A percentile compares a stretch with the other conserved stretches of the same genome.
Conservation (phyloP, 1,284 basidiomycete species). For the Ceratorhiza oryzae-sativae region DNA sequence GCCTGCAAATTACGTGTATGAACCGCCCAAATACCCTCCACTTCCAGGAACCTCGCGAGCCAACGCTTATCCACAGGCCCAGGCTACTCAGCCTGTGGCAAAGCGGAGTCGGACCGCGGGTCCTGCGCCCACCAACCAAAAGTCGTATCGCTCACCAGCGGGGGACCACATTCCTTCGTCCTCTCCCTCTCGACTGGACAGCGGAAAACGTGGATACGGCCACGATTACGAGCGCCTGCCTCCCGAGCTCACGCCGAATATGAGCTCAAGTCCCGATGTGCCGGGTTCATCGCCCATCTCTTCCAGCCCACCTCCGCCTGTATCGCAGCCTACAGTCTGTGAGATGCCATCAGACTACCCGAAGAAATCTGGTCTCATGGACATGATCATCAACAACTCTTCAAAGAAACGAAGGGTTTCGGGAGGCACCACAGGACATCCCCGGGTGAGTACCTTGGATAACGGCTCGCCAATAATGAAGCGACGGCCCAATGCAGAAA, state of each 20-base stretch:
- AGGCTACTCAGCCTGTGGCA: slow-evolving; percentile 1
- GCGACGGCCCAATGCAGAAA: slow-evolving; percentile 8
- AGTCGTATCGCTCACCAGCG: slow-evolving; percentile 18
- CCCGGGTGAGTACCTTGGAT: background rate
- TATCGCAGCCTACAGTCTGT: background rate
- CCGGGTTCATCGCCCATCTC: slow-evolving; percentile 30
- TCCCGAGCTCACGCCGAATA: slow-evolving; percentile 24
- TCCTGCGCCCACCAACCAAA: slow-evolving; percentile 17
- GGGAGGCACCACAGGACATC: background rate
- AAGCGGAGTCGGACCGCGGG: slow-evolving; percentile 3
- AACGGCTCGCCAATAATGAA: slow-evolving; percentile 34
- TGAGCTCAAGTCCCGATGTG: slow-evolving; percentile 19
- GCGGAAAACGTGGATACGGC: slow-evolving; percentile 2
- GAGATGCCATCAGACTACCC: slow-evolving; percentile 3
- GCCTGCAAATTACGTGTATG: slow-evolving; percentile 28
- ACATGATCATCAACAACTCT: slow-evolving; percentile 37
- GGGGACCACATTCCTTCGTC: slow-evolving; percentile 11
- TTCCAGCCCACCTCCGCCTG: slow-evolving; percentile 22
- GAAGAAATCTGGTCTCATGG: slow-evolving; percentile 33
- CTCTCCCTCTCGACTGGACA: slow-evolving; percentile 8
- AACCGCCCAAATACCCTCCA: slow-evolving; percentile 23
- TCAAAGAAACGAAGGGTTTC: slow-evolving; percentile 28
- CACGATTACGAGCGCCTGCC: background rate
- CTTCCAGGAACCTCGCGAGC: slow-evolving; percentile 13
- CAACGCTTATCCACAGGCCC: background rate